Evolutionary conservation across 2,329 filamentous ascomycete genomes (phyloP), one percentile per base, ranked within the genome.

Genomic region (Thelonectria blattea): DNA sequence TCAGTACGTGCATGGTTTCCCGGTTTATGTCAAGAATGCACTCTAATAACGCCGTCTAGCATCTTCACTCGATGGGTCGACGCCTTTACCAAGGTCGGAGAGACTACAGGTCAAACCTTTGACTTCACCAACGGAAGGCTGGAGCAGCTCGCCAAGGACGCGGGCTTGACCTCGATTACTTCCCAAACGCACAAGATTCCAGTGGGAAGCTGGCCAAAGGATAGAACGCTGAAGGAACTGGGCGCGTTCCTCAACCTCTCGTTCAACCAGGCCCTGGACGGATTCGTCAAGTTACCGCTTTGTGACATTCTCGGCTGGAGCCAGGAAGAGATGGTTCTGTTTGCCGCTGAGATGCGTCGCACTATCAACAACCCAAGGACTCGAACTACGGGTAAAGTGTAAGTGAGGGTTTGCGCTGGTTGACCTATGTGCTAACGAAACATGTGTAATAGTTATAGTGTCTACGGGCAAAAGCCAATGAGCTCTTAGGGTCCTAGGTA

Each of bases 261-360:
- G 1, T 70, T 69, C 3, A 70, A 67, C 12, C 67, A 70, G 17
- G 68, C 67, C 0, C 24, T 69, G 0, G 68, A 70, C 18, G 66
- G 68, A 1, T 69, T 67, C 5, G 43, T 69, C 5, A 69, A 69
- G 47, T 18, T 69, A 22, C 68, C 67, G 2, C 37, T 69, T 3
- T 68, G 67, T 24, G 64, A 66, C 14, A 57, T 69, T 10, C 50
- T 70, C 0, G 48, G 57, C 5, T 70, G 67, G 68, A 67, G 58
- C 9, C 51, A 61, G 0, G 64, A 60, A 9, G 59, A 67, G 22
- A 69, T 70, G 67, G 64, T 68, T 14, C 7, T 68, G 3, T 69
- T 69, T 50, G 65, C 57, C 2, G 61, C 41, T 1, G 67, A 70
- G 34, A 70, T 69, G 67, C 60, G 67, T 5, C 56, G 49, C 14